A percentile compares a stretch with the other conserved stretches of the same genome.
phyloP scores from a whole-genome alignment of 139 green algal species.

The Chlamydomonas sp. region DNA sequence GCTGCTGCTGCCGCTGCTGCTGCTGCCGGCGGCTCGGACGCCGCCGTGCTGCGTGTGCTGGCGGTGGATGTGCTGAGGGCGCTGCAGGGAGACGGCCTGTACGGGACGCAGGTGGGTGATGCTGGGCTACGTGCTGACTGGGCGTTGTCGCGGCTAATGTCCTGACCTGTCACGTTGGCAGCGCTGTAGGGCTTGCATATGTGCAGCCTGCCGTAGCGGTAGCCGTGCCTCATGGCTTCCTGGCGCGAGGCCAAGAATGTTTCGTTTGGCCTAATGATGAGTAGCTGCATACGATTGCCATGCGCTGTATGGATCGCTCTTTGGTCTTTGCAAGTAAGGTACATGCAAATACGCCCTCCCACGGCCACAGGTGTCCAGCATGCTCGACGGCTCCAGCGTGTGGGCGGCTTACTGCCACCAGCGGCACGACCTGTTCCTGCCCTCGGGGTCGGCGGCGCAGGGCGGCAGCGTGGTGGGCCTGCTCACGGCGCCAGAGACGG shows the following conservation, averaged over 20 bases:
- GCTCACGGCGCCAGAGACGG: conserved; percentile 64
- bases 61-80: conserved; percentile 85
- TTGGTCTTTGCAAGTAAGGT: too few relatives aligned
- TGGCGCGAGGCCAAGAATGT: too few relatives aligned
- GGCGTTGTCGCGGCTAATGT: neutral
- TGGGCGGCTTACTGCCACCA: conserved; percentile 83
- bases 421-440: conserved; percentile 91
- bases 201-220: too few relatives aligned
- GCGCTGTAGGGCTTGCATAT: too few relatives aligned
- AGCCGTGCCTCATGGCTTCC: too few relatives aligned
- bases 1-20: neutral
- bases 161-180: too few relatives aligned
- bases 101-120: conserved; percentile 42
- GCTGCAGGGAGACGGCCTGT: conserved; percentile 62
- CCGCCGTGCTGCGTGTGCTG: conserved; percentile 74
- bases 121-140: neutral
- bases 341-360: neutral
- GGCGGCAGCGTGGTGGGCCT: conserved; percentile 74
- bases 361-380: conserved; percentile 42
- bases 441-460: conserved; percentile 56
- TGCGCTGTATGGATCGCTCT: too few relatives aligned
- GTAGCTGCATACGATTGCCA: too few relatives aligned
- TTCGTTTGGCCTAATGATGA: too few relatives aligned
- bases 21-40: conserved; percentile 46
- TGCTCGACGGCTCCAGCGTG: conserved; percentile 72